A percentile compares a stretch with the other conserved stretches of the same genome.
Conservation (phyloP, 257 asterid genomes). For the Plantago major region DNA sequence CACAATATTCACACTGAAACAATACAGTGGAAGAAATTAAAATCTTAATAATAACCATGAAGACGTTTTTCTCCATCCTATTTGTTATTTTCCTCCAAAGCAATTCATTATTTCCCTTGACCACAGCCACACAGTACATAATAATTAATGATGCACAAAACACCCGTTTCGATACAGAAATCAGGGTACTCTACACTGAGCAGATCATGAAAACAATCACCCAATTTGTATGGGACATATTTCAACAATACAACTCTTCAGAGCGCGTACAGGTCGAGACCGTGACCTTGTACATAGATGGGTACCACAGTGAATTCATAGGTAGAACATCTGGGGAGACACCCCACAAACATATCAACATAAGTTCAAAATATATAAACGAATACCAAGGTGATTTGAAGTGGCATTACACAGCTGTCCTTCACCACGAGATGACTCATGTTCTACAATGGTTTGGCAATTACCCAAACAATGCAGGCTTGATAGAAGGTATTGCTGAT, state of each 20-base stretch:
- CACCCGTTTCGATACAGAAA: slow-evolving; percentile 25
- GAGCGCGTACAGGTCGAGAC: slow-evolving; percentile 17
- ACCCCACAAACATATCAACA: slow-evolving; percentile 13
- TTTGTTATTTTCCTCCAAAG: slow-evolving; percentile 7
- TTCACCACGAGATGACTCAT: slow-evolving; percentile 43
- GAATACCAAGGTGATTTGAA: slow-evolving; percentile 31
- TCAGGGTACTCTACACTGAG: slow-evolving; percentile 28
- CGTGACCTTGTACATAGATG: slow-evolving; percentile 15
- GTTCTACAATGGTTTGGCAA: slow-evolving; percentile 43
- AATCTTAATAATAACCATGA: slow-evolving; percentile 13
- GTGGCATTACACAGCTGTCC: slow-evolving; percentile 35
- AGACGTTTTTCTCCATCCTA: slow-evolving; percentile 6
- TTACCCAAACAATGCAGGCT: slow-evolving; percentile 23
- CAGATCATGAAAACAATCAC: slow-evolving; percentile 28
- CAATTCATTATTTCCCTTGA: slow-evolving; percentile 6
- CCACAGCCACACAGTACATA: slow-evolving; percentile 24
- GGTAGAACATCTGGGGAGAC: slow-evolving; percentile 29
- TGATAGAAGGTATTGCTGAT: slow-evolving; percentile 40
- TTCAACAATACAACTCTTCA: slow-evolving; percentile 17
- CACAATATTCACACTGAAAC: too few species aligned
- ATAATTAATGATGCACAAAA: slow-evolving; percentile 20
- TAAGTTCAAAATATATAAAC: slow-evolving; percentile 23
- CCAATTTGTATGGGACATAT: slow-evolving; percentile 29
- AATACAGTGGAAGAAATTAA: too few species aligned
- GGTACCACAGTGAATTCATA: slow-evolving; percentile 26